Evolutionary conservation across 1,139 yeast species (phyloP).

Genomic region (Debaryomyces robertsiae): DNA sequence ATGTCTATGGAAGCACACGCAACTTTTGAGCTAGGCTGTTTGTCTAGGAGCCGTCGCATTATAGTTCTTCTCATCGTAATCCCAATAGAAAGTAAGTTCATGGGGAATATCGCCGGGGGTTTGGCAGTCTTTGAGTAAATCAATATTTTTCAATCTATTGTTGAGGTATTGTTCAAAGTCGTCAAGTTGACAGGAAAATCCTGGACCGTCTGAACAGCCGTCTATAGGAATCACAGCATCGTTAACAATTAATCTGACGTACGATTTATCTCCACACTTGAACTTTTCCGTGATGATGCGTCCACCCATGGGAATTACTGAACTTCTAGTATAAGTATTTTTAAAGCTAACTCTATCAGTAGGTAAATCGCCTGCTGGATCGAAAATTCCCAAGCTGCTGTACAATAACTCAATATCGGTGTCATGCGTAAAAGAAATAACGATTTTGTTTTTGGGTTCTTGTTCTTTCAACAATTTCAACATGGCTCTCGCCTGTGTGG

Average conservation of each 20-base stretch:
- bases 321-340: slow-evolving; percentile 47
- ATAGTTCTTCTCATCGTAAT: slow-evolving; percentile 19
- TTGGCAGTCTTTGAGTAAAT: slow-evolving; percentile 35
- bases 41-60: slow-evolving; percentile 10
- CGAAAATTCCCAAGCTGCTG: slow-evolving; percentile 51
- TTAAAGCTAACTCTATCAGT: slow-evolving; percentile 36
- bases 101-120: slow-evolving; percentile 22
- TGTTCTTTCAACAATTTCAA: slow-evolving; percentile 35
- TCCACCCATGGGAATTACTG: slow-evolving; percentile 60
- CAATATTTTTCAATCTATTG: slow-evolving; percentile 31
- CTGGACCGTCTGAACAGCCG: slow-evolving; percentile 56
- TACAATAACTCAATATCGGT: slow-evolving; percentile 51
- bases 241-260: slow-evolving; percentile 52
- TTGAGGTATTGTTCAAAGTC: slow-evolving; percentile 40
- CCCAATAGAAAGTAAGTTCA: slow-evolving; percentile 39
- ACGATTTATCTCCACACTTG: slow-evolving; percentile 40
- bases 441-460: slow-evolving; percentile 29
- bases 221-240: slow-evolving; percentile 60
- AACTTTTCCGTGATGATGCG: slow-evolving; percentile 52
- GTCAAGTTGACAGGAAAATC: slow-evolving; percentile 54
- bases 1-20: not conserved
- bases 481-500: slow-evolving; percentile 44
- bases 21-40: slow-evolving; percentile 7
- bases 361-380: slow-evolving; percentile 34
- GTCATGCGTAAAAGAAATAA: slow-evolving; percentile 58